Evolutionary conservation across 176 grass and related monocot genomes (phyloP).

Genomic region (Guadua angustifolia): DNA sequence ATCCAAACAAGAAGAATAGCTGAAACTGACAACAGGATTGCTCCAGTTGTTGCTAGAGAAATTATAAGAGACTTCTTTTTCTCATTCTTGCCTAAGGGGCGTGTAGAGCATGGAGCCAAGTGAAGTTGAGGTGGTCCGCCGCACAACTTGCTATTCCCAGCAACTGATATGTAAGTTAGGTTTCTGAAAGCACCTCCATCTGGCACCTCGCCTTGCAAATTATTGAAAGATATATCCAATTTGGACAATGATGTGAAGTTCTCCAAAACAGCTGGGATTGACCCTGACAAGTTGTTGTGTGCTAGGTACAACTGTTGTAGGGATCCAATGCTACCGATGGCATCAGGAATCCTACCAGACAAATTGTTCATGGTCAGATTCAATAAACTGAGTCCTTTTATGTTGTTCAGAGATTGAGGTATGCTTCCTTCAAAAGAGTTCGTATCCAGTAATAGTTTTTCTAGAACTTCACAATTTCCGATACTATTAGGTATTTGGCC

Average conservation of each 20-base stretch:
- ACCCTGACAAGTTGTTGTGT: too few species aligned
- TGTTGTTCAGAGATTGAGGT: conserved; percentile 22
- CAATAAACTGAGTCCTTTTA: conserved; percentile 32
- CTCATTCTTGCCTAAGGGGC: not conserved
- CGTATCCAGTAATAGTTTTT: conserved; percentile 29
- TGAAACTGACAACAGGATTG: not conserved
- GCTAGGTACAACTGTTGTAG: too few species aligned
- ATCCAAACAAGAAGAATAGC: not conserved
- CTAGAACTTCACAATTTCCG: conserved; percentile 36
- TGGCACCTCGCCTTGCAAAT: conserved; percentile 46
- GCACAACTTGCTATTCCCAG: conserved; percentile 37
- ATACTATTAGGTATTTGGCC: conserved; percentile 41
- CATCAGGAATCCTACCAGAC: conserved; percentile 23
- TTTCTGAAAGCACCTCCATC: conserved; percentile 43
- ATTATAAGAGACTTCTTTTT: not conserved
- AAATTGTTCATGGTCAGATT: conserved; percentile 38
- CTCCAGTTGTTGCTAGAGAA: not conserved
- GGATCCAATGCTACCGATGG: not conserved
- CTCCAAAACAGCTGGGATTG: too few species aligned
- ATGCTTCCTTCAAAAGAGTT: conserved; percentile 51
- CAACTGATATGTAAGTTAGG: conserved; percentile 11
- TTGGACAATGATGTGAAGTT: not conserved
- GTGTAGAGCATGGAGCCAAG: not conserved
- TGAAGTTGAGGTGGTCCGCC: conserved; percentile 38
- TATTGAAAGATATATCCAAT: conserved; percentile 47